phyloP scores from a whole-genome alignment of 140 eudicot genomes.

The Stevia rebaudiana region DNA sequence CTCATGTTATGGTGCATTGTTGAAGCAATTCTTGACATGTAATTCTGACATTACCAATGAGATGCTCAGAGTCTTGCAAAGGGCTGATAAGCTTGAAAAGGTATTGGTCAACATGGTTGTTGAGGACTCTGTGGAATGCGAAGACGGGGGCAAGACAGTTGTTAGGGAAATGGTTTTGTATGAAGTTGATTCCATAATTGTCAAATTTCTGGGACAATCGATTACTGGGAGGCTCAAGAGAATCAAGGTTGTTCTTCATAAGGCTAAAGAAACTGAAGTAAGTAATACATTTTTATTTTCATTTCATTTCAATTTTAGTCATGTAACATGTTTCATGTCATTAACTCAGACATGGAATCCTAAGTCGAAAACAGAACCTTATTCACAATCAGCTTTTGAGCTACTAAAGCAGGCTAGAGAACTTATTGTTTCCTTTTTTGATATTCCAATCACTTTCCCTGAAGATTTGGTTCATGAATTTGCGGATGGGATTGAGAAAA shows the following conservation, averaged over 20 bases:
- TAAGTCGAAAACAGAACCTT: slow-evolving; percentile 87
- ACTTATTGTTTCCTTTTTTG: slow-evolving; percentile 57
- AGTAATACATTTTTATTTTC: neutral
- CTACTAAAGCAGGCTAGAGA: slow-evolving; percentile 61
- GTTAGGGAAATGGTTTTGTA: slow-evolving; percentile 73
- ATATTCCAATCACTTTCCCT: slow-evolving; percentile 52
- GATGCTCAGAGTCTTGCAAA: slow-evolving; percentile 50
- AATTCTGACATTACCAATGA: slow-evolving; percentile 44
- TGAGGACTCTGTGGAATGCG: slow-evolving; percentile 78
- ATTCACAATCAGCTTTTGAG: slow-evolving; percentile 75
- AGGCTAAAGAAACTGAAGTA: slow-evolving; percentile 86
- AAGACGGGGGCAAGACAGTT: slow-evolving; percentile 72
- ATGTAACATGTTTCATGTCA: neutral
- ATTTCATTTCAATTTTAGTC: no score
- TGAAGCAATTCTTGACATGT: slow-evolving; percentile 67
- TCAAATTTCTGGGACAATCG: slow-evolving; percentile 54
- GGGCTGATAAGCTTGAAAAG: slow-evolving; percentile 88
- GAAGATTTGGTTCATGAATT: slow-evolving; percentile 61
- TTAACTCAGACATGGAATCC: slow-evolving; percentile 85
- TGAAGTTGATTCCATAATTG: slow-evolving; percentile 67
- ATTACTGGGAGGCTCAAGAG: slow-evolving; percentile 52
- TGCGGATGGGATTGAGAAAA: slow-evolving; percentile 66
- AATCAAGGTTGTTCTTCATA: slow-evolving; percentile 52
- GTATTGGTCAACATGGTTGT: slow-evolving; percentile 71
- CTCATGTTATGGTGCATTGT: slow-evolving; percentile 53